These are phyloP conservation scores for Hygrocybe punicea DNA, from an alignment of 768 basidiomycete species.

Conservation along the genomic window DNA sequence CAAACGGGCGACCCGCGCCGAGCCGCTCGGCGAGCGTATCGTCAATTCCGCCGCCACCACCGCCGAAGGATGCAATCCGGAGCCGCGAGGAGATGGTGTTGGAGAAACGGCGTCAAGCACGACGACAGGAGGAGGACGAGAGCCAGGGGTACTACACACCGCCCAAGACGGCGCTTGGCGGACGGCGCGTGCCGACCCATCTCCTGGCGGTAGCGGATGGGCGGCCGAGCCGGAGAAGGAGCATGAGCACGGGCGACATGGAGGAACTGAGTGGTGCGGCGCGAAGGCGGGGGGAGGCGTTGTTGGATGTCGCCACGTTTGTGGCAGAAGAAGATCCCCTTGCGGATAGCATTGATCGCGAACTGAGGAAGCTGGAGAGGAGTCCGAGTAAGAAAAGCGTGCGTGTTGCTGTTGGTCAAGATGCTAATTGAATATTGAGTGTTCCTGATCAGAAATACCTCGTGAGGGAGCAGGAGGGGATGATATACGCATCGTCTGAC, in stretches of 20 bases:
- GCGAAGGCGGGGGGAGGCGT: slow-evolving; percentile 34
- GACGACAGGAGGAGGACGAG: slow-evolving; percentile 51
- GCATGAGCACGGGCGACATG: slow-evolving; percentile 76
- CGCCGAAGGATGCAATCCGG: slow-evolving; percentile 64
- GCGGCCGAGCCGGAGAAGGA: slow-evolving; percentile 60
- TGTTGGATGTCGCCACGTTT: slow-evolving; percentile 38
- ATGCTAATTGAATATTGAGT: slow-evolving; percentile 8
- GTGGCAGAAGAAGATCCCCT: slow-evolving; percentile 50
- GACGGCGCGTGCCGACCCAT: slow-evolving; percentile 14
- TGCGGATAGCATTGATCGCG: slow-evolving; percentile 68
- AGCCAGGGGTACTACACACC: slow-evolving; percentile 30
- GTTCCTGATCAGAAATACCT: slow-evolving; percentile 62
- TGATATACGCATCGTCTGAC: slow-evolving; percentile 79
- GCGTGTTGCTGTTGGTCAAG: slow-evolving; percentile 21
- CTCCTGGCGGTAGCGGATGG: slow-evolving; percentile 36
- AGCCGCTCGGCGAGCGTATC: slow-evolving; percentile 43
- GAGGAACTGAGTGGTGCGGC: slow-evolving; percentile 41
- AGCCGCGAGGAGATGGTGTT: slow-evolving; percentile 65
- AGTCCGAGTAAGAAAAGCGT: slow-evolving; percentile 42
- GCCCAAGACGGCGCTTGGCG: slow-evolving; percentile 6
- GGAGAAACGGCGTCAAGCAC: slow-evolving; percentile 63
- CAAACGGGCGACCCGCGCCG: slow-evolving; percentile 14
- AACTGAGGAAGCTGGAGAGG: slow-evolving; percentile 58
- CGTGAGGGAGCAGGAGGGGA: slow-evolving; percentile 69
- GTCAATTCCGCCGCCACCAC: slow-evolving; percentile 46